These are phyloP conservation scores for Trichoderma sp. DNA, from an alignment of 2,329 filamentous ascomycete species.

Conservation along the genomic window DNA sequence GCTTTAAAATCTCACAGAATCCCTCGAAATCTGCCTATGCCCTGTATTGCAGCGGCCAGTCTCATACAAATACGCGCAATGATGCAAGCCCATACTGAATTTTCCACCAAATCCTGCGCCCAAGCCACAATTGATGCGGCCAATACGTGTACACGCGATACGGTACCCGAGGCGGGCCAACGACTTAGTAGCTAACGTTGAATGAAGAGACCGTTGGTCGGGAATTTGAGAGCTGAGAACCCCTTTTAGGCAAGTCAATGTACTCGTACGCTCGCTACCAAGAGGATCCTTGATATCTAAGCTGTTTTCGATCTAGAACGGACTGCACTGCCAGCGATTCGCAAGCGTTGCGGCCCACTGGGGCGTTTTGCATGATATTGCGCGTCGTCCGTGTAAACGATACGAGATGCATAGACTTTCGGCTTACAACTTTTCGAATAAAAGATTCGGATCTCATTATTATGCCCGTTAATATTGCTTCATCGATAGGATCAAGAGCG, in stretches of 20 bases:
- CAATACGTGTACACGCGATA: neutral
- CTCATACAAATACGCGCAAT: neutral
- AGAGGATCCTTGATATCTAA: neutral
- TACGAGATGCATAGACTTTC: neutral
- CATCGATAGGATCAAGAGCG: neutral
- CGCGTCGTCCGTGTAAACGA: neutral
- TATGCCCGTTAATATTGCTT: neutral
- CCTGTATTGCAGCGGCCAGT: neutral
- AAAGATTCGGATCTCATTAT: neutral
- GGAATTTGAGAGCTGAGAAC: neutral
- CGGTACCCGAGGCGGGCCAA: neutral
- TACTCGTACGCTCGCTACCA: neutral
- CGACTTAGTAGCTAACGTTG: neutral
- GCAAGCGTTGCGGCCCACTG: neutral
- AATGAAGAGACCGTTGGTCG: neutral
- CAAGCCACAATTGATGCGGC: neutral
- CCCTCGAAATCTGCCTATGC: neutral
- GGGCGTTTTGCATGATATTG: neutral
- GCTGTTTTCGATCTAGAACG: neutral
- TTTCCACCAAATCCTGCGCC: neutral
- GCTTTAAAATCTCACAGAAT: neutral
- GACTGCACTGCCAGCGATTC: neutral
- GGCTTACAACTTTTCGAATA: neutral
- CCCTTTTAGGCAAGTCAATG: neutral
- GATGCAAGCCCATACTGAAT: neutral